These are phyloP conservation scores for Phytophthora quininea DNA, from an alignment of 352 stramenopile species.

Conservation along the genomic window DNA sequence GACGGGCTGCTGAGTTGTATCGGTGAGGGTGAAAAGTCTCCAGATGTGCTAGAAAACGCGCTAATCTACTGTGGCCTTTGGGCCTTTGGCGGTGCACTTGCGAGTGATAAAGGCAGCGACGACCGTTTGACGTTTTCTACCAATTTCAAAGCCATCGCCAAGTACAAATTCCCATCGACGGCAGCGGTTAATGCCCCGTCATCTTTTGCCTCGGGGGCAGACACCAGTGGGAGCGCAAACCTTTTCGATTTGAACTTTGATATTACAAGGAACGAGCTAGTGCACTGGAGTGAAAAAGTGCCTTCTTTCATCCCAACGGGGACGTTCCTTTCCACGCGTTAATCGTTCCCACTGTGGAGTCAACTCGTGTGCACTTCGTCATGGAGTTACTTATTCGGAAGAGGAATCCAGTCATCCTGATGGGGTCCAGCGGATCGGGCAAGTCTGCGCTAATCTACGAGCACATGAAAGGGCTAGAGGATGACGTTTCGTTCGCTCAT, in stretches of 20 bases:
- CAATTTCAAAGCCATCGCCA: constrained; percentile 65
- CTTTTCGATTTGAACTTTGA: constrained; percentile 89
- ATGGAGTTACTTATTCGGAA: constrained; percentile 60
- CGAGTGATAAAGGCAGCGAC: constrained; percentile 81
- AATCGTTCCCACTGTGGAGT: constrained; percentile 81
- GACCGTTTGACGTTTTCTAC: constrained; percentile 64
- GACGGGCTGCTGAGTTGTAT: constrained; percentile 89
- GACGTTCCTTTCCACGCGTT: constrained; percentile 70
- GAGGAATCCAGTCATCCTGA: constrained; percentile 69
- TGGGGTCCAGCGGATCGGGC: constrained; percentile 83
- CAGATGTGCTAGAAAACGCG: constrained; percentile 92
- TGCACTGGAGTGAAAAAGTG: constrained; percentile 81
- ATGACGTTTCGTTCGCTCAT: constrained; percentile 56
- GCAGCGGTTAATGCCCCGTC: constrained; percentile 1
- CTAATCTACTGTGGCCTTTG: constrained; percentile 96
- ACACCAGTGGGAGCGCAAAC: constrained; percentile 27
- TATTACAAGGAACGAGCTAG: constrained; percentile 69
- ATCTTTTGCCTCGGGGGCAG: constrained; percentile 7
- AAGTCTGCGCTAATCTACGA: constrained; percentile 85
- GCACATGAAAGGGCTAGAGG: constrained; percentile 72
- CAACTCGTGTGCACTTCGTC: constrained; percentile 67
- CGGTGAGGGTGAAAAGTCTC: constrained; percentile 81
- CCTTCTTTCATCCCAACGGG: constrained; percentile 27
- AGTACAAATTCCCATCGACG: constrained; percentile 66
- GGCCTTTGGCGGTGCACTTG: constrained; percentile 95